Evolutionary conservation across 108 stramenopile genomes (phyloP).

Genomic region (Skeletonema tropicum): DNA sequence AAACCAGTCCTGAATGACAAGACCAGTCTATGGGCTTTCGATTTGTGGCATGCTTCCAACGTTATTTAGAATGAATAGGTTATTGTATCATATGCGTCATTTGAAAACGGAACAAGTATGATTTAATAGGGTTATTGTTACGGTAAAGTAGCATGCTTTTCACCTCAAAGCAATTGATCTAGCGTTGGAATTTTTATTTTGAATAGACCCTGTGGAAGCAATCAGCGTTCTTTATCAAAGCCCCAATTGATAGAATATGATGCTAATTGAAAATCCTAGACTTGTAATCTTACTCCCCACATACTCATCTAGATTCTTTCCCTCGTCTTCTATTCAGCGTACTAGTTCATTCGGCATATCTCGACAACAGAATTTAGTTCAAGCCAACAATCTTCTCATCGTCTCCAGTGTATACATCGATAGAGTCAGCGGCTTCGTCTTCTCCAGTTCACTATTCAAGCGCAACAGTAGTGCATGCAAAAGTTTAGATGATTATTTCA

Average conservation of each 20-base stretch:
- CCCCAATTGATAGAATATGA: background rate
- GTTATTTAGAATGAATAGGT: background rate
- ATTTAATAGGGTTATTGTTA: background rate
- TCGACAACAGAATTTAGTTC: background rate
- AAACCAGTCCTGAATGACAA: constrained; percentile 11
- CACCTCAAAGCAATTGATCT: no score
- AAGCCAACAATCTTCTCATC: constrained; percentile 11
- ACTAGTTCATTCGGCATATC: background rate
- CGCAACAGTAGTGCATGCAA: background rate
- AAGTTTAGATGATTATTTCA: background rate
- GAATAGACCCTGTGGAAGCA: no score
- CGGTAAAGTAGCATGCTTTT: no score
- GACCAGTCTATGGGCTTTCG: constrained; percentile 73
- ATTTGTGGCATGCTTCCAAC: constrained; percentile 71
- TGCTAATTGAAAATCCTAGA: background rate
- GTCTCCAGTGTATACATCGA: constrained; percentile 15
- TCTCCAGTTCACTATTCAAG: constrained; percentile 8
- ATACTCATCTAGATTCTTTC: background rate
- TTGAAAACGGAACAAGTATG: background rate
- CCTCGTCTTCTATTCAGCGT: background rate
- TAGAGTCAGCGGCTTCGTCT: constrained; percentile 11
- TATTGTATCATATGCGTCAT: background rate
- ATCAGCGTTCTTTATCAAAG: background rate
- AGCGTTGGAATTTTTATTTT: no score
- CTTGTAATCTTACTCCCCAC: background rate